Evolutionary conservation across 1,284 basidiomycete species (phyloP).

Genomic region (Jaminaea rosea): DNA sequence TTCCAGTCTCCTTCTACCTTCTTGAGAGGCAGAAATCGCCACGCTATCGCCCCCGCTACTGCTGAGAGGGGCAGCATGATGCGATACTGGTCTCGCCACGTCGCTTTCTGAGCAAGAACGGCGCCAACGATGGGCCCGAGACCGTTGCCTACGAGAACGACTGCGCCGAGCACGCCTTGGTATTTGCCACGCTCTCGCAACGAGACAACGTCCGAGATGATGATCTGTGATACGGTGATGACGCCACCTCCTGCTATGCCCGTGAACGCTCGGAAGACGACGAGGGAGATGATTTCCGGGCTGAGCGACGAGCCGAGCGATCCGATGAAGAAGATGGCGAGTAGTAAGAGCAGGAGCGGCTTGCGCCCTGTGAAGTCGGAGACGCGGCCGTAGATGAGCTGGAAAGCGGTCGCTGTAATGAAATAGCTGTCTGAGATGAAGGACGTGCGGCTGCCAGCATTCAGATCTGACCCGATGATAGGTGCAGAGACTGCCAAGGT

Average conservation of each 20-base stretch:
- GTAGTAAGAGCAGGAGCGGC: neutral
- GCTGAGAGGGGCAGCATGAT: conserved; percentile 26
- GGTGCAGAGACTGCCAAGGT: neutral
- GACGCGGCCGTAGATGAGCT: conserved; percentile 8
- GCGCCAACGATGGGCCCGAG: conserved; percentile 27
- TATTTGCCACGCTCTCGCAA: conserved; percentile 20
- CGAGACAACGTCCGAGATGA: conserved; percentile 22
- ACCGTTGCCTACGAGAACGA: conserved; percentile 22
- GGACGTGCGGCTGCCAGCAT: neutral
- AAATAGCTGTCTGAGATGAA: neutral
- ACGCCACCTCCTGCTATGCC: conserved; percentile 64
- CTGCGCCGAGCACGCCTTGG: conserved; percentile 24
- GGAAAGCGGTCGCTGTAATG: conserved; percentile 1
- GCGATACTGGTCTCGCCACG: conserved; percentile 27
- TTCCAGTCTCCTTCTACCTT: conserved; percentile 19
- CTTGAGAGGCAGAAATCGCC: conserved; percentile 17
- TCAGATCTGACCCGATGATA: neutral
- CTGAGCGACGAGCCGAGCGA: conserved; percentile 5
- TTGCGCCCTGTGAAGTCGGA: conserved; percentile 11
- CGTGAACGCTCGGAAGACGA: conserved; percentile 61
- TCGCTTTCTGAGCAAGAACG: conserved; percentile 8
- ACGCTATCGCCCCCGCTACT: neutral
- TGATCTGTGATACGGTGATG: conserved; percentile 52
- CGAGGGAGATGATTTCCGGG: conserved; percentile 49
- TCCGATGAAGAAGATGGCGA: conserved; percentile 11